phyloP scores from a whole-genome alignment of 306 rosid genomes.

The Cucurbita argyrosperma region DNA sequence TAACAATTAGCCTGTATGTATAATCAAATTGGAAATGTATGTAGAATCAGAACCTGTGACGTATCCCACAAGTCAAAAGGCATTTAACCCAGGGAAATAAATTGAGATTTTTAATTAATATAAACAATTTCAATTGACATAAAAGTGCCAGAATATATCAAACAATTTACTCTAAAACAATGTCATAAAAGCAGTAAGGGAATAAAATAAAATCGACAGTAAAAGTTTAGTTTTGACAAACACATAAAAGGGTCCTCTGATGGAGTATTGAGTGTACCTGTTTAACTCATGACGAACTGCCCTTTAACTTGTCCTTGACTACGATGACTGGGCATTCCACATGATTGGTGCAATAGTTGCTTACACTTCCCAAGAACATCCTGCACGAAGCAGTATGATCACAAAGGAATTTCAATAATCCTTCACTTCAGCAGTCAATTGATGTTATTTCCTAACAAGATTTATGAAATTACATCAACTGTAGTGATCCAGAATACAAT shows the following conservation, averaged over 20 bases:
- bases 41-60: background rate
- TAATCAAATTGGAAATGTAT: background rate
- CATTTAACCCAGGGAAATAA: background rate
- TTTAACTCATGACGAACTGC: slow-evolving; percentile 12
- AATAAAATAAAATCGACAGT: background rate
- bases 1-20: background rate
- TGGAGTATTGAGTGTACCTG: slow-evolving; percentile 15
- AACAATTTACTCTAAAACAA: background rate
- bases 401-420: background rate
- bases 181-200: background rate
- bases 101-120: background rate
- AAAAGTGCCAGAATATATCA: background rate
- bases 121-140: background rate
- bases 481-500: background rate
- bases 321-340: slow-evolving; percentile 59
- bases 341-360: slow-evolving; percentile 70
- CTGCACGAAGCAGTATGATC: slow-evolving; percentile 16
- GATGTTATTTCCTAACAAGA: background rate
- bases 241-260: background rate
- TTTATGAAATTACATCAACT: background rate
- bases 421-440: background rate
- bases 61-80: background rate
- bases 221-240: background rate
- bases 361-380: slow-evolving; percentile 94
- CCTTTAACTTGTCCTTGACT: slow-evolving; percentile 33